Conservation (phyloP, 2,329 filamentous ascomycete genomes). For the Rhynchosporium agropyri region DNA sequence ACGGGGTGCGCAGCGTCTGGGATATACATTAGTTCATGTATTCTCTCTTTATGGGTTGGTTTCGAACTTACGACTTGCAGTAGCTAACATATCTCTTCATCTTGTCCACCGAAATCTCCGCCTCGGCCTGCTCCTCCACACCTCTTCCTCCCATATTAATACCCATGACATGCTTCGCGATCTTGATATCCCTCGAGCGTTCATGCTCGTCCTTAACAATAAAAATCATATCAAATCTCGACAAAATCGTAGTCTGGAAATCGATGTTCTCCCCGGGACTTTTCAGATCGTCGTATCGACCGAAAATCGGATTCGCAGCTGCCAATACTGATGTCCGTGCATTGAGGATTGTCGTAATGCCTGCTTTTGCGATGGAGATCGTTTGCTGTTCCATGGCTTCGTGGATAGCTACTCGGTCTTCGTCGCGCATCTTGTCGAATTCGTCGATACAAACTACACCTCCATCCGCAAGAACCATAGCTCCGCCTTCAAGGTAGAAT, state of each 20-base stretch:
- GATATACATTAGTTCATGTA: conserved; percentile 19
- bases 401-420: conserved; percentile 96
- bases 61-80: conserved; percentile 79
- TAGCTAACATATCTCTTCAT: conserved; percentile 98
- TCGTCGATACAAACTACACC: conserved; percentile 99
- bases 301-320: conserved; percentile 96
- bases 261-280: conserved; percentile 98
- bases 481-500: conserved; percentile 97
- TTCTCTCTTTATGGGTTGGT: not conserved
- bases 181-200: conserved; percentile 83
- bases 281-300: conserved; percentile 97
- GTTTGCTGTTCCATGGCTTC: conserved; percentile 99
- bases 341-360: conserved; percentile 97
- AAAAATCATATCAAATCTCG: conserved; percentile 99
- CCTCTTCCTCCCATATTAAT: conserved; percentile 93
- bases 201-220: conserved; percentile 97
- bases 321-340: conserved; percentile 93
- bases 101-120: conserved; percentile 91
- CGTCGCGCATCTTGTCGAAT: conserved; percentile 99
- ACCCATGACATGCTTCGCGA: conserved; percentile 95
- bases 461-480: conserved; percentile 96
- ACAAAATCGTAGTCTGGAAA: conserved; percentile 97
- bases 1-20: conserved; percentile 84
- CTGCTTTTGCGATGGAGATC: conserved; percentile 97
- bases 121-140: conserved; percentile 78